Evolutionary conservation across 805 yeast genomes (phyloP), one percentile per base, ranked within the genome.

Genomic region (Ogataea corticis): DNA sequence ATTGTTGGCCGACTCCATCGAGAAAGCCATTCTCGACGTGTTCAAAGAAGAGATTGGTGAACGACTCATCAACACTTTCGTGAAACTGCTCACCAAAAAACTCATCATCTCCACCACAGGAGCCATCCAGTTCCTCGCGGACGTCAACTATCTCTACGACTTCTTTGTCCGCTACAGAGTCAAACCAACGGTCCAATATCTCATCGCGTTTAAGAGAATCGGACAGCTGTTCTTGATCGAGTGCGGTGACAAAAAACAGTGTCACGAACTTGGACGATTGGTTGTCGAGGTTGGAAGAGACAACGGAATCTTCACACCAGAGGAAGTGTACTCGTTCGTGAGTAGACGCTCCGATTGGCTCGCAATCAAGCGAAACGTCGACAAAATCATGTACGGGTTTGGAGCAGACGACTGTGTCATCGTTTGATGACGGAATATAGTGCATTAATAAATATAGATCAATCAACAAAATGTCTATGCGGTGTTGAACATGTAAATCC

Each of bases 21-120:
- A 92, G 44, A 87, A 85, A 59, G 78, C 89, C 1, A 84, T 95
- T 11, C 77, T 91, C 19, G 98, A 91, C 55, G 95, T 92, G 0
- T 94, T 90, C 60, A 94, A 91, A 56, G 96, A 91, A 60, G 99
- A 94, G 58, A 83, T 92, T 28, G 96, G 96, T 0, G 87, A 89
- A 62, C 65, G 98, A 34, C 83, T 94, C 49, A 89, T 88, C 58
- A 82, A 78, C 31, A 72, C 83, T 1, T 69, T 94, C 23, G 86
- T 88, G 33, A 90, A 88, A 60, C 79, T 86, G 46, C 73, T 94
- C 45, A 88, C 90, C 55, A 74, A 78, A 40, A 81, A 82, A 58
- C 61, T 74, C 17, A 77, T 82, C 0, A 79, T 92, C 1, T 86
- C 95, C 3, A 82, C 82, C 2, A 77, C 76, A 11, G 98, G 99